Conservation (phyloP, 2,329 filamentous ascomycete genomes). For the Epichloe amarillans region DNA sequence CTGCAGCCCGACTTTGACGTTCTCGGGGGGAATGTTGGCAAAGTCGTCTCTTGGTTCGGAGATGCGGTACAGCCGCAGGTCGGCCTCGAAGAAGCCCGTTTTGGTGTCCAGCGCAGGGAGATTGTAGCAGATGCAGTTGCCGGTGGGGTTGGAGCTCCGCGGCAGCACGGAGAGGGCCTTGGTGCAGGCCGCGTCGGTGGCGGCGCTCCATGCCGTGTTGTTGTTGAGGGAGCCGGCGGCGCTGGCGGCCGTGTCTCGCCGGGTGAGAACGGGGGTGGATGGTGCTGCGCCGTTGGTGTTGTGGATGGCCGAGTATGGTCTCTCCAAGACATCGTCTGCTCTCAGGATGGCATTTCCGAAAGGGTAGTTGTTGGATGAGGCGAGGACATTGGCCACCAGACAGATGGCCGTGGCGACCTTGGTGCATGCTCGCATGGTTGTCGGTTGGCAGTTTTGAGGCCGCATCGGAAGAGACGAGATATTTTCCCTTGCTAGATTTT, state of each 20-base stretch:
- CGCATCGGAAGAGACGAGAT: background rate
- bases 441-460: background rate
- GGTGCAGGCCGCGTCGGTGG: conserved; percentile 46
- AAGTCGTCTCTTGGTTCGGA: conserved; percentile 44
- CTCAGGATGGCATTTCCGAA: background rate
- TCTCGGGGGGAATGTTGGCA: conserved; percentile 31
- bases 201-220: conserved; percentile 40
- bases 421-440: conserved; percentile 1
- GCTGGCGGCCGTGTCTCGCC: conserved; percentile 5
- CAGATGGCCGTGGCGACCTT: background rate
- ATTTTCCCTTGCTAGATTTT: background rate
- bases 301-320: conserved; percentile 1
- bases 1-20: conserved; percentile 40
- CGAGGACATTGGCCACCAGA: background rate
- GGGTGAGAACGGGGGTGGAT: background rate
- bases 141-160: conserved; percentile 56
- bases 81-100: conserved; percentile 62
- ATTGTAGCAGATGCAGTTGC: conserved; percentile 74
- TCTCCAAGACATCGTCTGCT: conserved; percentile 4
- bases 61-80: conserved; percentile 61
- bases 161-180: conserved; percentile 40
- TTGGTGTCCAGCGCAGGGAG: conserved; percentile 51
- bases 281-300: background rate
- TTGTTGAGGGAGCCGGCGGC: conserved; percentile 32
- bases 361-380: background rate